phyloP scores from a whole-genome alignment of 208 protist genomes.

The Hexamita inflata region DNA sequence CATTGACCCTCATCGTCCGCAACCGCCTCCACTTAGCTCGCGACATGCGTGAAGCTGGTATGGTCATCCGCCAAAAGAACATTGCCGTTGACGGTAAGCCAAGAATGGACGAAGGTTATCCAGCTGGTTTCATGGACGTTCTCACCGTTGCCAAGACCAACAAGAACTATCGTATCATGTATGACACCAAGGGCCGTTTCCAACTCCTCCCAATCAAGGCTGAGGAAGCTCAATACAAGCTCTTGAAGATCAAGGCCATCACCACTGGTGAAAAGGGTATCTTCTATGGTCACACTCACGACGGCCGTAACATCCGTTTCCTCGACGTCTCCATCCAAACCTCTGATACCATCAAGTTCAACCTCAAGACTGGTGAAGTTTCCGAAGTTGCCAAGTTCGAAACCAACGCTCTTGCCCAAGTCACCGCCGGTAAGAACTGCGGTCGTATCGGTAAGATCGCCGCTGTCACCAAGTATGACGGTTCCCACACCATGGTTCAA shows the following conservation, averaged over 20 bases:
- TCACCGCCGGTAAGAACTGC: conserved; percentile 85
- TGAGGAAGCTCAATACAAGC: conserved; percentile 80
- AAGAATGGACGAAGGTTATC: conserved; percentile 83
- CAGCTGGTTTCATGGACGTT: conserved; percentile 86
- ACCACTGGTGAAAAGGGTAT: conserved; percentile 69
- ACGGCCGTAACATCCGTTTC: conserved; percentile 96
- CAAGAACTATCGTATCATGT: conserved; percentile 91
- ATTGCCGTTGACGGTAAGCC: conserved; percentile 87
- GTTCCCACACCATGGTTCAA: conserved; percentile 88
- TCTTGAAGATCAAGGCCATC: conserved; percentile 74
- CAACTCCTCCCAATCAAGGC: conserved; percentile 73
- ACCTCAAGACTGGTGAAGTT: conserved; percentile 78
- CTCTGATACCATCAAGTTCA: conserved; percentile 88
- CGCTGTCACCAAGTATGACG: conserved; percentile 68
- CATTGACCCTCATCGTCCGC: conserved; percentile 67
- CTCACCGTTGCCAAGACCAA: conserved; percentile 86
- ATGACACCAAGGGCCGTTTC: conserved; percentile 96
- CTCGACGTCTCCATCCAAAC: conserved; percentile 77
- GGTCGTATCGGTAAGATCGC: conserved; percentile 90
- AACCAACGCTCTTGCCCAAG: conserved; percentile 73
- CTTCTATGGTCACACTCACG: conserved; percentile 87
- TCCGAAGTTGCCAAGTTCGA: conserved; percentile 65
- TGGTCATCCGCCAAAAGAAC: conserved; percentile 80
- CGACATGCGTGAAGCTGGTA: conserved; percentile 74
- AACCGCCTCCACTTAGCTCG: conserved; percentile 93